These are phyloP conservation scores for Ganoderma lucidum DNA, from an alignment of 1,284 basidiomycete species.

Conservation along the genomic window DNA sequence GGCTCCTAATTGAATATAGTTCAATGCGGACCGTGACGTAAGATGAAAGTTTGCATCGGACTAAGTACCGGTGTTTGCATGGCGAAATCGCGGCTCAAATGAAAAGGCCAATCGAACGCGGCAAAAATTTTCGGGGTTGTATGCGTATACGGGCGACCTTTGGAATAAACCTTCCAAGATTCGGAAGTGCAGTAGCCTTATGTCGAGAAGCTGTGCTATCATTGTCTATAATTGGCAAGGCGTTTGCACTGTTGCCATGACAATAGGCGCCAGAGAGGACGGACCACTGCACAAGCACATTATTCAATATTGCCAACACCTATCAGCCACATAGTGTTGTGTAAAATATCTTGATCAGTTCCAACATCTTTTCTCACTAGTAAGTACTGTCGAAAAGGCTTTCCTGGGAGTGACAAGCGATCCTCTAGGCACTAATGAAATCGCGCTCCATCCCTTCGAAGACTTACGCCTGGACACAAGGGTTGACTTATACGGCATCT, in stretches of 20 bases:
- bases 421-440: too few species aligned
- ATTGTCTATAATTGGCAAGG: not conserved
- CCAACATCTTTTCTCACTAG: too few species aligned
- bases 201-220: constrained; percentile 6
- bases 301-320: not conserved
- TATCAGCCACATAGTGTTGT: not conserved
- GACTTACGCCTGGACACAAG: not conserved
- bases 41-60: not conserved
- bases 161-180: not conserved
- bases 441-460: too few species aligned
- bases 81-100: not conserved
- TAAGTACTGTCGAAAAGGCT: too few species aligned
- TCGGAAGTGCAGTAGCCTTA: not conserved
- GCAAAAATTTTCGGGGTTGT: not conserved
- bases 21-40: not conserved
- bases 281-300: too few species aligned
- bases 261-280: not conserved
- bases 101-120: not conserved
- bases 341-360: too few species aligned
- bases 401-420: too few species aligned
- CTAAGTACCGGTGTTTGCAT: not conserved
- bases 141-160: not conserved
- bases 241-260: not conserved
- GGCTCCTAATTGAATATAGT: not conserved
- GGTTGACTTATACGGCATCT: not conserved